Percentiles rank a stretch among this genome's conserved stretches.
Evolutionary conservation across 139 green algal species (phyloP).

Genomic region (Parachlorella kessleri): DNA sequence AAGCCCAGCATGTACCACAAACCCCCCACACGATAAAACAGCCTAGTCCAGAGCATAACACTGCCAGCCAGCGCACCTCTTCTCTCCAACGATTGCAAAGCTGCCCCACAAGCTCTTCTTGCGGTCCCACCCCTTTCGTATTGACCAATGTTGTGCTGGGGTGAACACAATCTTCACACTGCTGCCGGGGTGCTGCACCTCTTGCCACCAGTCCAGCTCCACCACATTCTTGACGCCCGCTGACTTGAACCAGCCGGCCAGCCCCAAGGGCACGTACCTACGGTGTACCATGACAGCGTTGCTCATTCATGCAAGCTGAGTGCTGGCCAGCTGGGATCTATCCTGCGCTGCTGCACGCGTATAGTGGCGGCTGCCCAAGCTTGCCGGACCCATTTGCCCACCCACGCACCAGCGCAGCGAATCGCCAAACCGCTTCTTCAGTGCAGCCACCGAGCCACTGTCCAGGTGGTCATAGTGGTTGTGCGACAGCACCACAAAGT

Average conservation of each 20-base stretch:
- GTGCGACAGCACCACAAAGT: slow-evolving; percentile 80
- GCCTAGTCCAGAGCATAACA: neutral
- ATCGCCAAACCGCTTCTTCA: slow-evolving; percentile 54
- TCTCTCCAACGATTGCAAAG: slow-evolving; percentile 42
- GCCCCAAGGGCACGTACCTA: slow-evolving; percentile 77
- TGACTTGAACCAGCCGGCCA: slow-evolving; percentile 63
- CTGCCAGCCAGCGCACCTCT: slow-evolving; percentile 16
- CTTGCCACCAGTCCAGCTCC: slow-evolving; percentile 86
- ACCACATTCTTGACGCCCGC: slow-evolving; percentile 56
- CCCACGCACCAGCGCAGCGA: slow-evolving; percentile 39
- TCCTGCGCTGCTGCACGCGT: no score
- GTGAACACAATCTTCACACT: slow-evolving; percentile 41
- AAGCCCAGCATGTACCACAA: no score
- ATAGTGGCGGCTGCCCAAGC: no score
- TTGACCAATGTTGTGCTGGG: slow-evolving; percentile 70
- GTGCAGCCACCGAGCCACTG: slow-evolving; percentile 35
- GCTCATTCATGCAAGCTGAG: no score
- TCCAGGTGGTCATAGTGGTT: slow-evolving; percentile 85
- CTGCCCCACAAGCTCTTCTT: slow-evolving; percentile 71
- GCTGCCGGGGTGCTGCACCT: slow-evolving; percentile 37
- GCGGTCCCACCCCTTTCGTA: slow-evolving; percentile 44
- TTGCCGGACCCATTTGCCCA: neutral
- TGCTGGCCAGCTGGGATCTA: no score
- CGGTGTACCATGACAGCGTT: neutral
- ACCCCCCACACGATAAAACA: no score